phyloP scores from a whole-genome alignment of 1,139 yeast genomes.

The Wickerhamiella infanticola region DNA sequence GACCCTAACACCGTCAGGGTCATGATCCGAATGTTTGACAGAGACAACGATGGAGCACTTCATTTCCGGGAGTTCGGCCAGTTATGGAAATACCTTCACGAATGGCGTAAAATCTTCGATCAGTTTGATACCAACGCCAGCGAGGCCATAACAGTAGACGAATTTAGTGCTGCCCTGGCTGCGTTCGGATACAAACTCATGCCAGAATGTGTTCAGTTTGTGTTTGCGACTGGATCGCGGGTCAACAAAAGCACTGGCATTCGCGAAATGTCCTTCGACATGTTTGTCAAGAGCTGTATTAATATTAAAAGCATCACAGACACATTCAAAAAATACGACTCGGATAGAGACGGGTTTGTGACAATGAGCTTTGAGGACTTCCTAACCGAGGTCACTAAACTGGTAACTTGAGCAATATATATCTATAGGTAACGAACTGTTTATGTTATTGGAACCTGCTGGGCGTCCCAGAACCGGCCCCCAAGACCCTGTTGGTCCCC shows the following conservation, averaged over 20 bases:
- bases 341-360: conserved; percentile 62
- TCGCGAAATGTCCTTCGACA: conserved; percentile 60
- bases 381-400: conserved; percentile 41
- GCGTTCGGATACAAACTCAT: conserved; percentile 58
- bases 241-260: conserved; percentile 26
- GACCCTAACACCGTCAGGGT: conserved; percentile 45
- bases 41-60: conserved; percentile 33
- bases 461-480: conserved; percentile 12
- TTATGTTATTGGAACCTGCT: not conserved
- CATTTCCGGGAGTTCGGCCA: conserved; percentile 57
- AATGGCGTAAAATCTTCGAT: conserved; percentile 52
- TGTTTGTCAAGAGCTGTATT: conserved; percentile 66
- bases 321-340: conserved; percentile 61
- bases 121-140: conserved; percentile 47
- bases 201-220: conserved; percentile 34
- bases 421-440: not conserved
- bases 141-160: conserved; percentile 51
- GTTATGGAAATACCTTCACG: conserved; percentile 57
- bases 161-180: conserved; percentile 48
- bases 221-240: conserved; percentile 45
- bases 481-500: conserved; percentile 12
- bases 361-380: conserved; percentile 67
- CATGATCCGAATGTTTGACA: conserved; percentile 52
- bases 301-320: conserved; percentile 67
- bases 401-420: conserved; percentile 8